Percentiles rank a stretch among this genome's conserved stretches.
Conservation (phyloP, 495 filamentous ascomycete species). For the Schizothecium vesticola region DNA sequence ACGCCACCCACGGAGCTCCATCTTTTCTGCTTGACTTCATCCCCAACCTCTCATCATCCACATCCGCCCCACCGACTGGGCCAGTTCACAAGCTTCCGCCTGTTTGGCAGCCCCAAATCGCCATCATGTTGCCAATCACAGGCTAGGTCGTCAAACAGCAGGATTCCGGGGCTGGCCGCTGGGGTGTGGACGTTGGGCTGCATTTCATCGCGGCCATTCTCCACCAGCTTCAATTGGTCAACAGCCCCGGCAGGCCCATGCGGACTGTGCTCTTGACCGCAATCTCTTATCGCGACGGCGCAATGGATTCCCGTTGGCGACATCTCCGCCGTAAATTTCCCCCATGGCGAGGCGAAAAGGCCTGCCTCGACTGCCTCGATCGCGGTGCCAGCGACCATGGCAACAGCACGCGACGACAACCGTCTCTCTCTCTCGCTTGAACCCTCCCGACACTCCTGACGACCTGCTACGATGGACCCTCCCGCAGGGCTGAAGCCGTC, state of each 20-base stretch:
- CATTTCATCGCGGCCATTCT: neutral
- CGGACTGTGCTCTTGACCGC: neutral
- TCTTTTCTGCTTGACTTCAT: too few species aligned
- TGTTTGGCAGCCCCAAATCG: neutral
- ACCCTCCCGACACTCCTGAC: neutral
- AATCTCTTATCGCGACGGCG: neutral
- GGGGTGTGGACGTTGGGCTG: neutral
- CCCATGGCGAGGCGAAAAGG: neutral
- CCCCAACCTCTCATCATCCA: neutral
- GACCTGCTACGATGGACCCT: neutral
- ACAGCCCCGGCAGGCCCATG: neutral
- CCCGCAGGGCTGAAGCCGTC: neutral
- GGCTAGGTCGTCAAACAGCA: neutral
- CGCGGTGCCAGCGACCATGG: neutral
- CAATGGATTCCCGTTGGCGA: neutral
- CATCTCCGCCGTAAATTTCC: neutral
- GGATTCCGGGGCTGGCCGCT: neutral
- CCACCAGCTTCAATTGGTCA: neutral
- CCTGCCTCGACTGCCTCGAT: neutral
- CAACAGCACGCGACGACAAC: neutral
- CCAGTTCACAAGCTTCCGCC: neutral
- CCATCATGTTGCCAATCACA: neutral
- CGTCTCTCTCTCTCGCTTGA: neutral
- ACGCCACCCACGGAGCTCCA: too few species aligned
- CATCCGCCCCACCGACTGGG: neutral